Evolutionary conservation across 2,329 filamentous ascomycete genomes (phyloP).

Genomic region (Cladosporium oxysporum): DNA sequence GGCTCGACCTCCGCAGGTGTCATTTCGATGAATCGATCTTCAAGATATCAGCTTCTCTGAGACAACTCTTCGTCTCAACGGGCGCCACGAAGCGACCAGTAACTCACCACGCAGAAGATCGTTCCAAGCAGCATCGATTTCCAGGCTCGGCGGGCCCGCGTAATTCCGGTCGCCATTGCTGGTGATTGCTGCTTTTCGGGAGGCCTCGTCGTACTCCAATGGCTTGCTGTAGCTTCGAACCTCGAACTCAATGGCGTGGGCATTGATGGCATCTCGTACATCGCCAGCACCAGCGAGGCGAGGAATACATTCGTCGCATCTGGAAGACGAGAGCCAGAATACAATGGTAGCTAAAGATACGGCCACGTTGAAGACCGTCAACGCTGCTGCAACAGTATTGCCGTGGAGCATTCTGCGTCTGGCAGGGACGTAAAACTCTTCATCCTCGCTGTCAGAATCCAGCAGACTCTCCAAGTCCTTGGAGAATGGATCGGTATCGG

Average conservation of each 20-base stretch:
- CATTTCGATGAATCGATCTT: constrained; percentile 2
- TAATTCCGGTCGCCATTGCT: background rate
- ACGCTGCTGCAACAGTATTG: background rate
- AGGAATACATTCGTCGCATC: background rate
- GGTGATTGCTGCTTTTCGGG: background rate
- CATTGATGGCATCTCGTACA: background rate
- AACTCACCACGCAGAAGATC: background rate
- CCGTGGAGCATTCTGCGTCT: background rate
- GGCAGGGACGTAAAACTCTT: background rate
- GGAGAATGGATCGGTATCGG: background rate
- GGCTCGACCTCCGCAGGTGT: background rate
- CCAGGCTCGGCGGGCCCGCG: background rate
- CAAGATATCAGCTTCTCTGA: background rate
- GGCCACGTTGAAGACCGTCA: background rate
- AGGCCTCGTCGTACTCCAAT: background rate
- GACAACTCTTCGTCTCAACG: background rate
- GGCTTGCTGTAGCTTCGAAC: constrained; percentile 1
- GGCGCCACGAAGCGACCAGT: background rate
- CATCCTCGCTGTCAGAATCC: background rate
- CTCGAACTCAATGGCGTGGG: background rate
- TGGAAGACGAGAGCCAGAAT: background rate
- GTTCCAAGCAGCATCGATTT: background rate
- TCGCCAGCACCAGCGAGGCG: background rate
- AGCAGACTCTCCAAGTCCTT: background rate
- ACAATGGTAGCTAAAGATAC: background rate